Percentiles rank a stretch among this genome's conserved stretches.
phyloP scores from a whole-genome alignment of 352 stramenopile species.

The Sclerospora graminicola region DNA sequence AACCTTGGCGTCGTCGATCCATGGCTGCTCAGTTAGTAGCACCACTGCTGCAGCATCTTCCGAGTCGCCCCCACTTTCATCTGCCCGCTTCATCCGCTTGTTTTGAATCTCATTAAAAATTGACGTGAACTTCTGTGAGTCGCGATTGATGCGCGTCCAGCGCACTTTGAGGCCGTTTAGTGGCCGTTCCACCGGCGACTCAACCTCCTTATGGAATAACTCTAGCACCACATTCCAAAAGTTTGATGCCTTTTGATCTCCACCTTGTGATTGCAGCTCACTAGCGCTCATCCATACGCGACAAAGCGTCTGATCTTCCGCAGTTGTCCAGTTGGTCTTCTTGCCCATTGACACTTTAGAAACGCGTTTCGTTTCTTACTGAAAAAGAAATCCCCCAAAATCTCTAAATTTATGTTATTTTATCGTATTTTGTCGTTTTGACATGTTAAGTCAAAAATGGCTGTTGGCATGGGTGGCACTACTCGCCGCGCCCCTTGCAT shows the following conservation, averaged over 20 bases:
- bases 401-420: not conserved
- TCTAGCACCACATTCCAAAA: conserved; percentile 61
- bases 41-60: conserved; percentile 5
- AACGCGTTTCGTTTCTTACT: conserved; percentile 23
- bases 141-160: conserved; percentile 72
- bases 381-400: no score
- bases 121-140: conserved; percentile 61
- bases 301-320: conserved; percentile 58
- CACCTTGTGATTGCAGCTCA: conserved; percentile 28
- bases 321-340: conserved; percentile 66
- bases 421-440: not conserved
- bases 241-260: conserved; percentile 39
- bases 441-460: conserved; percentile 17
- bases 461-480: conserved; percentile 6
- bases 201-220: conserved; percentile 56
- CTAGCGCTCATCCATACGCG: conserved; percentile 56
- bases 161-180: conserved; percentile 71
- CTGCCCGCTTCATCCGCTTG: conserved; percentile 11
- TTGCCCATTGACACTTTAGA: conserved; percentile 62
- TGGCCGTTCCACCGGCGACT: conserved; percentile 45
- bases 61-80: conserved; percentile 1
- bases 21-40: conserved; percentile 28
- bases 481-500: conserved; percentile 27
- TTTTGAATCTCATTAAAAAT: conserved; percentile 33
- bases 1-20: conserved; percentile 43